Base-by-base conservation (phyloP, 2,329 filamentous ascomycete species). In the Fusarium sp. region DNA sequence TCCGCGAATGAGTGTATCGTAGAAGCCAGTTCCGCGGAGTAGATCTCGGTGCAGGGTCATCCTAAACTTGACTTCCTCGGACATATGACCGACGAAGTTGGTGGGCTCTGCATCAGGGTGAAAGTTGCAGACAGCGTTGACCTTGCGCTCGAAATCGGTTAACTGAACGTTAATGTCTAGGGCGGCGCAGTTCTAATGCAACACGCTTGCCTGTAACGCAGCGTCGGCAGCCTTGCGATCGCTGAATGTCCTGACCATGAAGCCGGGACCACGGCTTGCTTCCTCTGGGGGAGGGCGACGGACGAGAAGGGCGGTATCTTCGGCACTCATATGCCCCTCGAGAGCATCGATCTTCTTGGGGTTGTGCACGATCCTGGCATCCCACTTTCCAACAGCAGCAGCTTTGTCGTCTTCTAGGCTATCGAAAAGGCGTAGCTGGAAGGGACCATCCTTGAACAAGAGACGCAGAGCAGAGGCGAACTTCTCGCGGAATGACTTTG, bases 11-110 rank as follows among this genome's bases (percentile, higher is more conserved):
- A 23, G 23, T 1, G 39, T 50, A 4, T 50, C 23, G 4, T 48
- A 53, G n/a, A 70, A 73, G 1, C 72, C 65, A 0, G 31, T 52
- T 1, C 71, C 70, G 7, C 63, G 54, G 8, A 73, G 7, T 3
- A 73, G 40, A 2, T 50, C 63, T 6, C 63, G 60, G n/a, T 71
- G 65, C 1, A 70, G 58, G 27, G 7, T 50, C 66, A 65, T 67
- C 1, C 23, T 40, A 7, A 60, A 51, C 0, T 53, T 18, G 10
- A 65, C 18, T 3, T 31, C 0, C 2, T 18, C 18, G 4, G 41
- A 2, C 4, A 16, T n/a, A 9, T 3, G 16, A 3, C 31, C 44
- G 2, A 12, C 3, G 3, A 51, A 40, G 27, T 64, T 61, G 7
- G 11, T 41, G 6, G 59, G 50, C 15, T 13, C 8, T 0, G 53